Percentiles rank a stretch among this genome's conserved stretches.
phyloP scores from a whole-genome alignment of 345 rosid species.

The Eucalyptus polyanthemos region DNA sequence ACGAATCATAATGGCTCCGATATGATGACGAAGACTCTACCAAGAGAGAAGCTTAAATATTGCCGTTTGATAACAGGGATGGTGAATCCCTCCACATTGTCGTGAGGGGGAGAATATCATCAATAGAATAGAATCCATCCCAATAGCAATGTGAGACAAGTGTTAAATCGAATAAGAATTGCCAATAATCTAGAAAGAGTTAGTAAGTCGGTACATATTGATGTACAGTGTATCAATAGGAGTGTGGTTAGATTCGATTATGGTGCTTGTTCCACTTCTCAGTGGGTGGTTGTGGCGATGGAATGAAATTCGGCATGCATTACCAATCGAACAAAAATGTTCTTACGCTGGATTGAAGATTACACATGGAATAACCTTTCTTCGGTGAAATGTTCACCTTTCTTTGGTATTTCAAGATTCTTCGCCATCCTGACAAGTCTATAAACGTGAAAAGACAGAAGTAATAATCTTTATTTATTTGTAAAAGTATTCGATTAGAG shows the following conservation, averaged over 20 bases:
- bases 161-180: not conserved
- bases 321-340: not conserved
- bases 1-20: too few relatives aligned
- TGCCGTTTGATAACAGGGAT: too few relatives aligned
- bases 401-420: conserved; percentile 21
- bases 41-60: too few relatives aligned
- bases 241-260: not conserved
- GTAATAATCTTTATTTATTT: conserved; percentile 1
- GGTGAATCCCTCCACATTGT: too few relatives aligned
- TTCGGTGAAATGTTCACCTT: conserved; percentile 24
- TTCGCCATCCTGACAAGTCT: conserved; percentile 20
- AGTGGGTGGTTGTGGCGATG: conserved; percentile 12
- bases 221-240: not conserved
- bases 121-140: not conserved
- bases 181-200: not conserved
- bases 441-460: conserved; percentile 15
- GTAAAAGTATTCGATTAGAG: not conserved
- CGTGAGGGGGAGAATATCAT: too few relatives aligned
- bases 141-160: not conserved
- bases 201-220: not conserved
- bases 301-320: conserved; percentile 18
- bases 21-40: too few relatives aligned
- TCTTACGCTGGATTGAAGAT: not conserved
- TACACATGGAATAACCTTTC: conserved; percentile 21
- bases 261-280: conserved; percentile 4